These are phyloP conservation scores for Aurinia saxatilis DNA, from an alignment of 345 rosid species.

Conservation along the genomic window DNA sequence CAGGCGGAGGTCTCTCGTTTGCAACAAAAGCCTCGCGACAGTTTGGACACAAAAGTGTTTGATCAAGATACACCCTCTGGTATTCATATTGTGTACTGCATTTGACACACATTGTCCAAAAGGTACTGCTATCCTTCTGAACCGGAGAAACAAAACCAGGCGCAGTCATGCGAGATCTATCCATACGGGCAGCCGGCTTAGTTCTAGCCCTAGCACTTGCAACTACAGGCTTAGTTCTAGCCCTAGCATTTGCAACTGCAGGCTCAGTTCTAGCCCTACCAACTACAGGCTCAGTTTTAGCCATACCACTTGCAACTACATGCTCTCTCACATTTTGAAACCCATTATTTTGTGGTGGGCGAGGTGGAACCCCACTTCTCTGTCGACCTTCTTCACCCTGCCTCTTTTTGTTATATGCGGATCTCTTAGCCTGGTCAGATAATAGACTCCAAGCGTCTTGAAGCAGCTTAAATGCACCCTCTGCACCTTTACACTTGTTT, in stretches of 20 bases:
- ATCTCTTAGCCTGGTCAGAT: slow-evolving; percentile 61
- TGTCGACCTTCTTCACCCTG: slow-evolving; percentile 30
- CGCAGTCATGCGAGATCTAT: slow-evolving; percentile 15
- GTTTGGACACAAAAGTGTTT: slow-evolving; percentile 69
- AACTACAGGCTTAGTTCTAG: not conserved
- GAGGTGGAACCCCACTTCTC: slow-evolving; percentile 32
- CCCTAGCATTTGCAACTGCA: not conserved
- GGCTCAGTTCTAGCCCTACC: slow-evolving; percentile 25
- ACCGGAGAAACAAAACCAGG: slow-evolving; percentile 22
- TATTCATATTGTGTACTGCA: slow-evolving; percentile 83
- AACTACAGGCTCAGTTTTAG: not conserved
- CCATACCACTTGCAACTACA: not conserved
- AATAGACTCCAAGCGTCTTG: slow-evolving; percentile 72
- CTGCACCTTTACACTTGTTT: slow-evolving; percentile 75
- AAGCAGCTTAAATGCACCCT: slow-evolving; percentile 79
- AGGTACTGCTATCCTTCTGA: slow-evolving; percentile 46
- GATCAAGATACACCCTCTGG: slow-evolving; percentile 67
- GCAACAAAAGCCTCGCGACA: slow-evolving; percentile 68
- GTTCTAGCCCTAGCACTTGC: slow-evolving; percentile 27
- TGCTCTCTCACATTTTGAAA: slow-evolving; percentile 31
- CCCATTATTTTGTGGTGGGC: slow-evolving; percentile 40
- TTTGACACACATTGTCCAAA: slow-evolving; percentile 75
- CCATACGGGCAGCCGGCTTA: slow-evolving; percentile 17
- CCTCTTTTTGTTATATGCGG: slow-evolving; percentile 53
- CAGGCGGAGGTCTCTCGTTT: slow-evolving; percentile 62